Evolutionary conservation across 257 asterid genomes (phyloP).

Genomic region (Solanum clarkiae): DNA sequence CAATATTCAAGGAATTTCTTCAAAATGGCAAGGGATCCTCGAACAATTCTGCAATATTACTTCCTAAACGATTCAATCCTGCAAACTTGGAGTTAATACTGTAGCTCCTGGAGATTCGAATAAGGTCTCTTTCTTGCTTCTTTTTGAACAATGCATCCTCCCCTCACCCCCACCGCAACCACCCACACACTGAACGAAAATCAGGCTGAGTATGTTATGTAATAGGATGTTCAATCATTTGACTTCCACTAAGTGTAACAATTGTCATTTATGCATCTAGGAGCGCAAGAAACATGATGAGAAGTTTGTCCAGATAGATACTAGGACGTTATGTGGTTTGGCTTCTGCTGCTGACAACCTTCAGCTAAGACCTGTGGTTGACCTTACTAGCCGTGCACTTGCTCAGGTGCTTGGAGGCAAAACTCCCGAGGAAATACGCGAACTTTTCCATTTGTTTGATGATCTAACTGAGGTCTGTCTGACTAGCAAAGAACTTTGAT

Average conservation of each 20-base stretch:
- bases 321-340: slow-evolving; percentile 27
- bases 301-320: slow-evolving; percentile 26
- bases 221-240: background rate
- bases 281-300: slow-evolving; percentile 36
- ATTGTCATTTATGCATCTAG: slow-evolving; percentile 2
- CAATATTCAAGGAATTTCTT: slow-evolving; percentile 32
- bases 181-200: background rate
- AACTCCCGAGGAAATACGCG: slow-evolving; percentile 37
- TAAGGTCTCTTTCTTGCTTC: slow-evolving; percentile 15
- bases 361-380: slow-evolving; percentile 32
- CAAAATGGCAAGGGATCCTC: slow-evolving; percentile 32
- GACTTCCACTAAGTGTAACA: background rate
- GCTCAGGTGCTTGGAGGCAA: slow-evolving; percentile 41
- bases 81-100: slow-evolving; percentile 26
- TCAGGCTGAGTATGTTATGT: background rate
- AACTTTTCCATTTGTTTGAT: slow-evolving; percentile 33
- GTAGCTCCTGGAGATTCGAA: slow-evolving; percentile 34
- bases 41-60: slow-evolving; percentile 28
- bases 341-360: slow-evolving; percentile 44
- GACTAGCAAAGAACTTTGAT: background rate
- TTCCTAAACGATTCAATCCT: slow-evolving; percentile 33
- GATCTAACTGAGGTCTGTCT: slow-evolving; percentile 35
- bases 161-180: too few species aligned
- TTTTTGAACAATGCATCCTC: background rate
- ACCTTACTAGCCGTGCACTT: slow-evolving; percentile 38